phyloP scores from a whole-genome alignment of 176 grass and related monocot genomes.

The Hyparrhenia diplandra region DNA sequence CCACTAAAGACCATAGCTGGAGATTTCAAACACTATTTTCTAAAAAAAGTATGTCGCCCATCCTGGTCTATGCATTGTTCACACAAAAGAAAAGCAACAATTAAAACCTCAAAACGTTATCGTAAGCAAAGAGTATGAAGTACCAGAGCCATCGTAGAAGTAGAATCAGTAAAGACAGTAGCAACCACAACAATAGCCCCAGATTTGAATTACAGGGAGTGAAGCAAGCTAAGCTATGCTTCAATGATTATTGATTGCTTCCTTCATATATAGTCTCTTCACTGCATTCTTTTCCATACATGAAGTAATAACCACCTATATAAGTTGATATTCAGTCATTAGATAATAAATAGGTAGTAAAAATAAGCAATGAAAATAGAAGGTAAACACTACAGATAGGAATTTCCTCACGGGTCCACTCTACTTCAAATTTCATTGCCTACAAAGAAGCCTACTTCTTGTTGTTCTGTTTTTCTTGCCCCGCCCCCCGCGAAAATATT shows the following conservation, averaged over 20 bases:
- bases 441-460: neutral
- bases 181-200: neutral
- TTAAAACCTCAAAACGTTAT: neutral
- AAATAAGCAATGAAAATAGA: neutral
- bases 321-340: neutral
- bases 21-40: neutral
- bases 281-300: conserved; percentile 11
- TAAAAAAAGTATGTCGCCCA: neutral
- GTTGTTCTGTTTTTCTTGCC: neutral
- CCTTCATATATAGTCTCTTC: conserved; percentile 4
- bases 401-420: neutral
- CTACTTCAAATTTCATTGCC: neutral
- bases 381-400: neutral
- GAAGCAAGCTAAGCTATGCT: neutral
- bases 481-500: neutral
- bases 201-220: neutral
- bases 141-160: neutral
- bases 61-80: neutral
- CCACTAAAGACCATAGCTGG: neutral
- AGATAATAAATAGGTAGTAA: neutral
- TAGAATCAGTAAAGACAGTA: neutral
- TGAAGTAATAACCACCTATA: conserved; percentile 14
- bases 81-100: neutral
- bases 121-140: neutral
- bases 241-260: neutral